Evolutionary conservation across 179 eudicot species (phyloP), one percentile per base, ranked within the genome.

Genomic region (Actinidia chinensis): DNA sequence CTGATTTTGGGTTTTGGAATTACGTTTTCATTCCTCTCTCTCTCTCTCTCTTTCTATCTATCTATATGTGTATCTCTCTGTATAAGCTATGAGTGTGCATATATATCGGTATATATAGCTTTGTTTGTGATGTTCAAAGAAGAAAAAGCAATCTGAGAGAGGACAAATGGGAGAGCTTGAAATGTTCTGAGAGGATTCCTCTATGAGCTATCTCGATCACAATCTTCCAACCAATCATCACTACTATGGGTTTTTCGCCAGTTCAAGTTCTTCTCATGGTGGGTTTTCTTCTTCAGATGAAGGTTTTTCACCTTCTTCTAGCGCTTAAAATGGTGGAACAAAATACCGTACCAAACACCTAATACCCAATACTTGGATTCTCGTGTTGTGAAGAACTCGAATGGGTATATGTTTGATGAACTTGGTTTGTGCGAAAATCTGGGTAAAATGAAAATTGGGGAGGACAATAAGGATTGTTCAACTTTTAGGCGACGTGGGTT

Each of bases 391-490:
- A 73, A 80, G 78, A 81, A 40, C 73, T 78, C 80, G 55, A 82
- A 68, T 48, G 88, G 75, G 71, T 48, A 73, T 54, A n/a, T 66
- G 51, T 10, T 80, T 43, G 91, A 84, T 83, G 87, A 88, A 15
- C 33, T 58, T 71, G 85, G 82, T 81, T 79, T 87, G 74, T 68
- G 85, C 22, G 84, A 83, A 18, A 84, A 83, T 28, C 80, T 91
- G 42, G 74, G 60, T 48, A 78, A 70, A 68, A 65, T 91, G 84
- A 77, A 63, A 73, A n/a, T 90, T 82, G 86, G 90, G 44, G 85
- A 79, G 63, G 69, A 76, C 13, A n/a, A 56, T 61, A 73, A 73
- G 74, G 76, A 73, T 71, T 60, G 25, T 84, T 70, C 76, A 68
- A 74, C 56, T 79, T 4, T 44, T 76, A 74, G 81, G 81, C 61